Percentiles rank a stretch among this genome's conserved stretches.
Conservation (phyloP, 768 basidiomycete genomes). For the Mycena albidolilacea region DNA sequence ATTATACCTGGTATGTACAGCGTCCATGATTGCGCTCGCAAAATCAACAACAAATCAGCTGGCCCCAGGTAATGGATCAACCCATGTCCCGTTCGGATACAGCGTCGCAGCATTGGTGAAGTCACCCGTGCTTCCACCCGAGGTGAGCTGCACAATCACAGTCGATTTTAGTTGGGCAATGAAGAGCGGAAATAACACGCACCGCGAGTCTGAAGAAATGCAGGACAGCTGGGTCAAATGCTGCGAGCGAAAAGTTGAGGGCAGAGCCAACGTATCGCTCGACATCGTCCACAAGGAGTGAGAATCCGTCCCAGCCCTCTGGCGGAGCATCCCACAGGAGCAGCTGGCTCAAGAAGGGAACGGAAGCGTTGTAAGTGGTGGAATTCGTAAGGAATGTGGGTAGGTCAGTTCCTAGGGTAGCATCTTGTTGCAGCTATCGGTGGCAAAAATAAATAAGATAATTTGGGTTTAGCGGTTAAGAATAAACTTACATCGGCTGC, state of each 20-base stretch:
- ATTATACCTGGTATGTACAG: slow-evolving; percentile 16
- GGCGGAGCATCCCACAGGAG: slow-evolving; percentile 71
- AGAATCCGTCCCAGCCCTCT: slow-evolving; percentile 80
- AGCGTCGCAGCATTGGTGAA: slow-evolving; percentile 85
- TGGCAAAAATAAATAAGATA: slow-evolving; percentile 28
- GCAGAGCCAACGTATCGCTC: slow-evolving; percentile 81
- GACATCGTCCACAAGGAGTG: slow-evolving; percentile 89
- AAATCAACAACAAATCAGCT: slow-evolving; percentile 51
- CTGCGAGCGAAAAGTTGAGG: slow-evolving; percentile 79
- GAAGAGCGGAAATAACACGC: slow-evolving; percentile 49
- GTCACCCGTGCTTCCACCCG: slow-evolving; percentile 68
- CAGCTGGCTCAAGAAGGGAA: slow-evolving; percentile 68
- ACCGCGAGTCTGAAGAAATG: slow-evolving; percentile 89
- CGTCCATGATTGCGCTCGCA: slow-evolving; percentile 19
- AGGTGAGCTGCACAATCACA: slow-evolving; percentile 60
- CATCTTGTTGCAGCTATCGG: slow-evolving; percentile 79
- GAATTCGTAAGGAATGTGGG: slow-evolving; percentile 84
- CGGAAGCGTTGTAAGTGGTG: slow-evolving; percentile 71
- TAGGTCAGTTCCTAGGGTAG: slow-evolving; percentile 74
- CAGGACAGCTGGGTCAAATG: slow-evolving; percentile 70
- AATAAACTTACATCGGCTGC: slow-evolving; percentile 68
- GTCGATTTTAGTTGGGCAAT: slow-evolving; percentile 8
- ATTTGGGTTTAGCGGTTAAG: slow-evolving; percentile 4
- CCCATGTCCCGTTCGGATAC: slow-evolving; percentile 88
- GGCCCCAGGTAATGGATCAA: slow-evolving; percentile 79